These are phyloP conservation scores for Hondaea fermentalgiana DNA, from an alignment of 108 stramenopile species.

Conservation along the genomic window DNA sequence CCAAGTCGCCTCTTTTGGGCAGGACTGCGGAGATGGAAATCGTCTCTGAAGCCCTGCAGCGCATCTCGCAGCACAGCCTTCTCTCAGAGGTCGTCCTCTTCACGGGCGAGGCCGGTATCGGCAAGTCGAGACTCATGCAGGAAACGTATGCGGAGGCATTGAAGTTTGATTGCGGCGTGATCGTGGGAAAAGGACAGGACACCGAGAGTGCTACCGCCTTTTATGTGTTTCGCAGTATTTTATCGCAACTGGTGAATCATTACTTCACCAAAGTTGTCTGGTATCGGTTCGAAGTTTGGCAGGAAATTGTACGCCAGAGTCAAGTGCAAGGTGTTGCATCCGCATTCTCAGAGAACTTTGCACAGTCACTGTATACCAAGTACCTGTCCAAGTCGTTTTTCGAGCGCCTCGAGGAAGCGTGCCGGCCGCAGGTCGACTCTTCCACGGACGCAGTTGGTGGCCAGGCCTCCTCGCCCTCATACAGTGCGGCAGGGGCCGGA, in stretches of 20 bases:
- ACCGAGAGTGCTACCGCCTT: neutral
- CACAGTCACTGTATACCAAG: neutral
- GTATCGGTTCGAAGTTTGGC: neutral
- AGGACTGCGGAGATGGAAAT: neutral
- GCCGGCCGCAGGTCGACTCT: neutral
- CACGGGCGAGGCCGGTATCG: neutral
- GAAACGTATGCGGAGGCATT: neutral
- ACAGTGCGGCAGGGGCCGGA: too few relatives aligned
- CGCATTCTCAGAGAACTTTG: neutral
- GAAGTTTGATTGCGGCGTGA: neutral
- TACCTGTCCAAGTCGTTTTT: neutral
- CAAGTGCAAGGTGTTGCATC: neutral
- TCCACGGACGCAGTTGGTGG: neutral
- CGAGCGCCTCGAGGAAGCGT: neutral
- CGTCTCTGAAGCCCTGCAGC: neutral
- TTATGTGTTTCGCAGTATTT: neutral
- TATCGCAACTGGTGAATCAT: neutral
- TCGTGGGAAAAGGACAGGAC: neutral
- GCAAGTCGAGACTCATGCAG: slow-evolving; percentile 10
- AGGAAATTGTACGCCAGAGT: neutral
- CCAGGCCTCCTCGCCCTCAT: too few relatives aligned
- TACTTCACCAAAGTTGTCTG: neutral
- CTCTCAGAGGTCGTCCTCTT: neutral
- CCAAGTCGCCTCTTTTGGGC: neutral
- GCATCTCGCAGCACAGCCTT: neutral